Percentiles rank a stretch among this genome's conserved stretches.
Conservation (phyloP, 441 rosid genomes). For the Cnidoscolus chayamansa region DNA sequence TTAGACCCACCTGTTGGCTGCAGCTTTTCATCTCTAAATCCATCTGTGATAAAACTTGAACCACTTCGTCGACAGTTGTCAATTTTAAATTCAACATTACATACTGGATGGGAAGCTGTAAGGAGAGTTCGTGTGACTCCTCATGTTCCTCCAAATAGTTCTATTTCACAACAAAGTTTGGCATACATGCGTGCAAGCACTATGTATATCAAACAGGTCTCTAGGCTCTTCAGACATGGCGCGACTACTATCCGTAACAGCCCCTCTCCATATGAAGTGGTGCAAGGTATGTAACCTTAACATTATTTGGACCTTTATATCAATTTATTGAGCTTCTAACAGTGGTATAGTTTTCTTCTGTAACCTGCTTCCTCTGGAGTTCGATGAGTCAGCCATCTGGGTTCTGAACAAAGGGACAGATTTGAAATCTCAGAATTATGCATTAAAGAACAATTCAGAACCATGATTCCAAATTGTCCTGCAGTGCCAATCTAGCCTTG, state of each 20-base stretch:
- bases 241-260: constrained; percentile 44
- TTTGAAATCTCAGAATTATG: not conserved
- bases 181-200: constrained; percentile 72
- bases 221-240: constrained; percentile 58
- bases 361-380: not conserved
- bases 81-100: constrained; percentile 46
- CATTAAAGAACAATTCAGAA: not conserved
- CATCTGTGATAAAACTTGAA: constrained; percentile 47
- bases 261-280: constrained; percentile 58
- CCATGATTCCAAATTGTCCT: not conserved
- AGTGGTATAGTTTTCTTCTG: constrained; percentile 11
- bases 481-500: not conserved
- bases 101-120: constrained; percentile 71
- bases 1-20: constrained; percentile 76
- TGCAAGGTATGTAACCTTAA: constrained; percentile 52
- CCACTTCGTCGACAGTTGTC: constrained; percentile 49
- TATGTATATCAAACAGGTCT: constrained; percentile 74
- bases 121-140: constrained; percentile 57
- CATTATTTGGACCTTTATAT: not conserved
- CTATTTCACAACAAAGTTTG: constrained; percentile 65
- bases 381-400: not conserved
- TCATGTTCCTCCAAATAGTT: constrained; percentile 52
- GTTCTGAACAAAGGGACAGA: not conserved
- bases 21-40: constrained; percentile 46
- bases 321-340: constrained; percentile 16